phyloP scores from a whole-genome alignment of 2,329 filamentous ascomycete species.

The Stemphylium vesicarium region DNA sequence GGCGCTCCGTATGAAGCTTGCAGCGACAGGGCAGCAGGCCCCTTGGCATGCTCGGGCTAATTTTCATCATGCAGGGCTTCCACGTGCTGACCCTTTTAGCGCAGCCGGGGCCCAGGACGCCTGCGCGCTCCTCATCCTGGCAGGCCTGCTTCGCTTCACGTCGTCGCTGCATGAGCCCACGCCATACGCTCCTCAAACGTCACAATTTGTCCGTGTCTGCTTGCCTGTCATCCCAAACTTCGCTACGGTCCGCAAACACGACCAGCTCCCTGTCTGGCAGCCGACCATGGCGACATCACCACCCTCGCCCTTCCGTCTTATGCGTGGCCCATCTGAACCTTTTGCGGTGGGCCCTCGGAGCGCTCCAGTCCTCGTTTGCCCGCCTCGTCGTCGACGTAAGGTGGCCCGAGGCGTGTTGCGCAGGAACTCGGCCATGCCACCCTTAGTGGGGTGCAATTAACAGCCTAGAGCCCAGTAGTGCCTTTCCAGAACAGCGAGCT shows the following conservation, averaged over 20 bases:
- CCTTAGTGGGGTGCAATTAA: conserved; percentile 22
- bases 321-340: conserved; percentile 11
- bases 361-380: conserved; percentile 17
- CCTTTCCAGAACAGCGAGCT: conserved; percentile 32
- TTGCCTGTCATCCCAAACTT: conserved; percentile 14
- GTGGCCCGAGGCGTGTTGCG: conserved; percentile 31
- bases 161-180: conserved; percentile 20
- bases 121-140: conserved; percentile 4
- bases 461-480: conserved; percentile 27
- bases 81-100: conserved; percentile 32
- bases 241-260: conserved; percentile 25
- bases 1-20: conserved; percentile 12
- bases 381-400: conserved; percentile 20
- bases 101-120: conserved; percentile 9
- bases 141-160: conserved; percentile 22
- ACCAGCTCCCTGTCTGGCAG: conserved; percentile 13
- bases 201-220: conserved; percentile 24
- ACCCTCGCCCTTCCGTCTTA: conserved; percentile 14
- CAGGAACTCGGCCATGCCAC: conserved; percentile 27
- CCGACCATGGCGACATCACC: conserved; percentile 19
- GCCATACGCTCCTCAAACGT: conserved; percentile 28
- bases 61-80: conserved; percentile 26
- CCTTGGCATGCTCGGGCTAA: conserved; percentile 15
- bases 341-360: conserved; percentile 18
- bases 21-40: conserved; percentile 5